Base-by-base conservation (phyloP, 352 stramenopile genomes). In the Elongisporangium anandrum region DNA sequence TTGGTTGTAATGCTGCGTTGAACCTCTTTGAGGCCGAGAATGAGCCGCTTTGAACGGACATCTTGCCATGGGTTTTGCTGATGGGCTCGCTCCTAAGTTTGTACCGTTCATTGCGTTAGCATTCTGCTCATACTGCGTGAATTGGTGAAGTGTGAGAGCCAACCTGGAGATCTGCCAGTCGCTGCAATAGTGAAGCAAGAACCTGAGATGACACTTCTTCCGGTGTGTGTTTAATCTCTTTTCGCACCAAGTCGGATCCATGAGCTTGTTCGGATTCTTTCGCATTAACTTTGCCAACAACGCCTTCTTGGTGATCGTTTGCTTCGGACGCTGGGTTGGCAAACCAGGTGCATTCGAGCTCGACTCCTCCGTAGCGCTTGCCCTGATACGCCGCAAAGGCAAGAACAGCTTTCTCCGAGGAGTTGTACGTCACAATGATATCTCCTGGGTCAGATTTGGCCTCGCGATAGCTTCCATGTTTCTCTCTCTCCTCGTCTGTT, bases 21-120 rank as follows among this genome's bases (percentile, higher is more conserved):
- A 47, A 98, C 92, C 70, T 99, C 94, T 39, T 95, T 73, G 15
- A 98, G 68, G 0, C 96, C 96, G 53, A 98, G 89, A 0, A 98
- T 92, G 2, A 98, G 57, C 13, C 88, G 81, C 2, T 85, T 66
- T 17, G 78, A 83, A 17, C 75, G 71, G n/a, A 81, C 86, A 51
- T 87, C 77, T 26, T 92, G 85, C 5, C 70, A 47, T 0, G 85
- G 77, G 21, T 89, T 87, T 48, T 85, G 79, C 17, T 76, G 39
- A 48, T 92, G 75, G 0, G 77, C 71, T 9, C 87, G 79, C 48
- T 96, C 85, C 84, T 96, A 21, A 8, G 54, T 34, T 19, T 50
- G 16, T 17, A 17, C 21, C n/a, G 34, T 53, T 17, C 13, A 17
- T 48, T 16, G 13, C 34, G 34, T 45, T 45, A 45, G 34, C 17